phyloP scores from a whole-genome alignment of 306 rosid species.

The Acacia melanoxylon region DNA sequence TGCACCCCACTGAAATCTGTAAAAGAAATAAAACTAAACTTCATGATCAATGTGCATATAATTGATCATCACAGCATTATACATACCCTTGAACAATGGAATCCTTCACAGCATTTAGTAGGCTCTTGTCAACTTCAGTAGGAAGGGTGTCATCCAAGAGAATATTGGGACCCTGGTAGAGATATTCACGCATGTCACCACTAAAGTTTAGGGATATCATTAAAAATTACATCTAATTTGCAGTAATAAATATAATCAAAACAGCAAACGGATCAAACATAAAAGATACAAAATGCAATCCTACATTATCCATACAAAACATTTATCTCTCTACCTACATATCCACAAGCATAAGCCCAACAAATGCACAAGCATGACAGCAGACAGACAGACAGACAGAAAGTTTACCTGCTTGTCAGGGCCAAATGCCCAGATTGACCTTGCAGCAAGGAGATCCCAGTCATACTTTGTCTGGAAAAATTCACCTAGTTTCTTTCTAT shows the following conservation, averaged over 20 bases:
- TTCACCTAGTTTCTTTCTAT: conserved; percentile 83
- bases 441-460: conserved; percentile 98
- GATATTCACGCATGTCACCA: conserved; percentile 24
- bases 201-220: not conserved
- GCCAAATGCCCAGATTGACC: conserved; percentile 99
- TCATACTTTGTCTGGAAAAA: conserved; percentile 93
- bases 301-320: not conserved
- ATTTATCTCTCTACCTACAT: not conserved
- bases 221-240: not conserved
- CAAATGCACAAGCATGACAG: not conserved
- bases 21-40: conserved; percentile 26
- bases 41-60: conserved; percentile 13
- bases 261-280: not conserved
- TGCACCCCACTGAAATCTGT: conserved; percentile 99
- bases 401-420: conserved; percentile 90
- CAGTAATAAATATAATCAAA: not conserved
- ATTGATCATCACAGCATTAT: conserved; percentile 14
- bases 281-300: not conserved
- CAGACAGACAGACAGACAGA: not conserved
- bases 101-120: conserved; percentile 87
- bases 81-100: conserved; percentile 97
- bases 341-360: not conserved
- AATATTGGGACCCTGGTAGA: conserved; percentile 90
- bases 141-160: conserved; percentile 92
- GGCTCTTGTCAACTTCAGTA: conserved; percentile 87